Conservation (phyloP, 805 yeast species). For the Kazachstania africana region DNA sequence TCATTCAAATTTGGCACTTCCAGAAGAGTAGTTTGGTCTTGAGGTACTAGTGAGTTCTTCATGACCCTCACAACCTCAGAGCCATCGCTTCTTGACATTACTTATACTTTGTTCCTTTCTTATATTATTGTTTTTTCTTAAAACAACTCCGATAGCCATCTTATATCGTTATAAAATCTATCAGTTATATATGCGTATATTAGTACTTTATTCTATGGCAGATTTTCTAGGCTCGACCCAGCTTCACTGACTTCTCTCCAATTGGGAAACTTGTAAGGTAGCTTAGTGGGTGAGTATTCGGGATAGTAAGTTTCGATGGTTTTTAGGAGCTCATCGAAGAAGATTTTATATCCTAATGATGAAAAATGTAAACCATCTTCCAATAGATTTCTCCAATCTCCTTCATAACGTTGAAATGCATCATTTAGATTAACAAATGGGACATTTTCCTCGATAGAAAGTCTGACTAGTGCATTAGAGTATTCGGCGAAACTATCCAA, state of each 20-base stretch:
- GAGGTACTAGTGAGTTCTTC: too few relatives aligned
- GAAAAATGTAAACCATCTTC: slow-evolving; percentile 52
- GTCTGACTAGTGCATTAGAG: slow-evolving; percentile 34
- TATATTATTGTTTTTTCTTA: too few relatives aligned
- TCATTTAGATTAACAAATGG: slow-evolving; percentile 49
- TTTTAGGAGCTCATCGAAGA: slow-evolving; percentile 33
- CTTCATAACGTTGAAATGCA: slow-evolving; percentile 30
- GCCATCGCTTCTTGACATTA: too few relatives aligned
- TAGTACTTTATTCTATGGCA: too few relatives aligned
- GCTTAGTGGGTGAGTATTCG: slow-evolving; percentile 32
- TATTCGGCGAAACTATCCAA: slow-evolving; percentile 37
- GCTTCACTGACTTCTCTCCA: slow-evolving; percentile 29
- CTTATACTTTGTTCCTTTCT: too few relatives aligned
- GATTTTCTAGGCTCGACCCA: slow-evolving; percentile 11
- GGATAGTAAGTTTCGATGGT: slow-evolving; percentile 36
- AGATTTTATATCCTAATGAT: slow-evolving; percentile 39
- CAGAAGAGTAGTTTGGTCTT: too few relatives aligned
- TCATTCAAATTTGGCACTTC: too few relatives aligned
- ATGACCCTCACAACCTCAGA: too few relatives aligned
- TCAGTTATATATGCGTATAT: too few relatives aligned
- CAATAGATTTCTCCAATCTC: slow-evolving; percentile 32
- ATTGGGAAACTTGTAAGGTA: slow-evolving; percentile 28
- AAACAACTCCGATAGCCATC: too few relatives aligned
- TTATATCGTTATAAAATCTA: too few relatives aligned
- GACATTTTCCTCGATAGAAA: slow-evolving; percentile 36